Evolutionary conservation across 2,329 filamentous ascomycete species (phyloP).

Genomic region (Pseudodiploospora longispora): DNA sequence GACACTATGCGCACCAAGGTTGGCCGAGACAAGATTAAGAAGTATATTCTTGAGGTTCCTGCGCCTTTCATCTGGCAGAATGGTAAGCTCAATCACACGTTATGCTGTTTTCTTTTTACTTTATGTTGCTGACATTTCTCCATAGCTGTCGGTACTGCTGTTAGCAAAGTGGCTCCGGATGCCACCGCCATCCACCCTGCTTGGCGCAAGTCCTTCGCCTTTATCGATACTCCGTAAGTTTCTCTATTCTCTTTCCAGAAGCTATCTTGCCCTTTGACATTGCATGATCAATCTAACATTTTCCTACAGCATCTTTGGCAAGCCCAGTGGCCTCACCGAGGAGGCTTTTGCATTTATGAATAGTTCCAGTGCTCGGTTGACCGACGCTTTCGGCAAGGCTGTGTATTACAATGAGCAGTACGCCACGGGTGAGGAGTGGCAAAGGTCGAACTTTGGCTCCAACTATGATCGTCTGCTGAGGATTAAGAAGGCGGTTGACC

Average conservation of each 20-base stretch:
- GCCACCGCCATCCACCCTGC: conserved; percentile 1
- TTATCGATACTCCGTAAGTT: neutral
- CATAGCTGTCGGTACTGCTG: neutral
- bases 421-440: neutral
- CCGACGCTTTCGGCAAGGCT: neutral
- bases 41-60: conserved; percentile 3
- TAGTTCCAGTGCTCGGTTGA: neutral
- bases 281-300: too few relatives aligned
- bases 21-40: conserved; percentile 1
- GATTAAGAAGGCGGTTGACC: conserved; percentile 3
- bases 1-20: neutral
- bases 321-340: too few relatives aligned
- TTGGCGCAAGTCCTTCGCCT: neutral
- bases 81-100: neutral
- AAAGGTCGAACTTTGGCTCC: neutral
- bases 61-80: neutral
- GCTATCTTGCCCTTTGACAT: too few relatives aligned
- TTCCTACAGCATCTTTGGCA: too few relatives aligned
- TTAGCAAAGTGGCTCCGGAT: neutral
- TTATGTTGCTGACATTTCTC: neutral
- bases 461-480: conserved; percentile 1
- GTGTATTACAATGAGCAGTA: conserved; percentile 4
- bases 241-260: too few relatives aligned
- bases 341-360: too few relatives aligned
- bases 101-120: neutral